Evolutionary conservation across 768 basidiomycete genomes (phyloP).

Genomic region (Rubroboletus satanas): DNA sequence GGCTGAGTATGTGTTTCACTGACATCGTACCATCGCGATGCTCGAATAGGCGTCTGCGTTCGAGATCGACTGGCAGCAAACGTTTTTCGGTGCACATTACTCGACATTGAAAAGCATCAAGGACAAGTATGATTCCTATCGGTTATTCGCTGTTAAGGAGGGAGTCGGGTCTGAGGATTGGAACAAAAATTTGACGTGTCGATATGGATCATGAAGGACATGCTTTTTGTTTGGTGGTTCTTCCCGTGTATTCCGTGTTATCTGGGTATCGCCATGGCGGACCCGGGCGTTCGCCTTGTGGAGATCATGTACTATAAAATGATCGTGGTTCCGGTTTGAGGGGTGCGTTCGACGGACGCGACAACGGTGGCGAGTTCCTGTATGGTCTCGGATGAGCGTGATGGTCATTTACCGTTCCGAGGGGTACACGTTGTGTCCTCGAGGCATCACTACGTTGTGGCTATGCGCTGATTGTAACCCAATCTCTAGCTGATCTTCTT

Average conservation of each 20-base stretch:
- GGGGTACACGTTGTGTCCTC: conserved; percentile 18
- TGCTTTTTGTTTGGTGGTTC: no score
- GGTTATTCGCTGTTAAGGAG: conserved; percentile 41
- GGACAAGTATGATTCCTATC: conserved; percentile 40
- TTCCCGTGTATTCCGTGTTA: no score
- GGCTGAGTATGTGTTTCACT: background rate
- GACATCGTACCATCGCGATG: background rate
- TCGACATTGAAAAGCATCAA: conserved; percentile 40
- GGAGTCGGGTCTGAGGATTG: conserved; percentile 53
- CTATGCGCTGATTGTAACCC: background rate
- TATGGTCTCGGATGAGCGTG: conserved; percentile 1
- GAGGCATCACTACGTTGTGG: conserved; percentile 22
- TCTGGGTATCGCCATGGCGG: background rate
- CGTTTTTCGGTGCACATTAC: conserved; percentile 48
- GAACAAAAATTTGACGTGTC: conserved; percentile 33
- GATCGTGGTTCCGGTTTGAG: background rate
- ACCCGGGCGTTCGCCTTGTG: background rate
- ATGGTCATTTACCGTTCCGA: background rate
- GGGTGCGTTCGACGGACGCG: background rate
- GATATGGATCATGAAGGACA: background rate
- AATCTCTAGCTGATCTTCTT: background rate
- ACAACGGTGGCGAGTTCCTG: background rate
- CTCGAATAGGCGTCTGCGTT: conserved; percentile 40
- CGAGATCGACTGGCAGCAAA: conserved; percentile 38
- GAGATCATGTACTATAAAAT: background rate